phyloP scores from a whole-genome alignment of 2,329 filamentous ascomycete genomes.

The Fusarium sp. region DNA sequence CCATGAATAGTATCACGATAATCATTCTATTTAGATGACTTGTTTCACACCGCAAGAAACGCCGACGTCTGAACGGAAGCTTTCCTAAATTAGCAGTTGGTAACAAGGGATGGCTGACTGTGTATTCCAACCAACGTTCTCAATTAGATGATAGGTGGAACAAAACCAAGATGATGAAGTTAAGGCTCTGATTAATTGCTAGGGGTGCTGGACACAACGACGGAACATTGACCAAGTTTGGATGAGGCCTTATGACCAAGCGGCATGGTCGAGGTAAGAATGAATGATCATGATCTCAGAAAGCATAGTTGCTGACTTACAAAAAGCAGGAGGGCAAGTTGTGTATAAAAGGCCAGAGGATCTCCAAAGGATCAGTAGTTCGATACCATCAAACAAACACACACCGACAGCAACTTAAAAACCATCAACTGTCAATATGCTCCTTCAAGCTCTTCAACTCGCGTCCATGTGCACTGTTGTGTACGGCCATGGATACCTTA shows the following conservation, averaged over 20 bases:
- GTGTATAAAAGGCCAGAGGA: background rate
- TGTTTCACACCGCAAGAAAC: background rate
- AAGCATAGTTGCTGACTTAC: rapidly evolving
- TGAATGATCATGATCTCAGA: background rate
- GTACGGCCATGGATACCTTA: slow-evolving; percentile 34
- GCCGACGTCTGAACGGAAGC: background rate
- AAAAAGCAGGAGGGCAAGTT: rapidly evolving
- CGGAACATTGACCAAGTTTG: background rate
- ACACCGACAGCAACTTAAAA: rapidly evolving
- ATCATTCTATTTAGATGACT: no score
- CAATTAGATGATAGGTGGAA: background rate
- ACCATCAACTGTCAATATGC: background rate
- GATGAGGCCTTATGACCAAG: background rate
- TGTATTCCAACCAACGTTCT: background rate
- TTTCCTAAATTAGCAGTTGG: no score
- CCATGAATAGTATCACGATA: background rate
- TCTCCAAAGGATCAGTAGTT: rapidly evolving
- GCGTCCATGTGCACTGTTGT: background rate
- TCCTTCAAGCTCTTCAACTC: slow-evolving; percentile 1
- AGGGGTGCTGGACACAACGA: background rate
- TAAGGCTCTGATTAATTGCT: background rate
- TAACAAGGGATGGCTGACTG: no score
- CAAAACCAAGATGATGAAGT: background rate
- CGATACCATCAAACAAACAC: background rate
- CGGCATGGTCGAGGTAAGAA: rapidly evolving